Base-by-base conservation (phyloP, 306 rosid genomes). In the Trifolium repens region DNA sequence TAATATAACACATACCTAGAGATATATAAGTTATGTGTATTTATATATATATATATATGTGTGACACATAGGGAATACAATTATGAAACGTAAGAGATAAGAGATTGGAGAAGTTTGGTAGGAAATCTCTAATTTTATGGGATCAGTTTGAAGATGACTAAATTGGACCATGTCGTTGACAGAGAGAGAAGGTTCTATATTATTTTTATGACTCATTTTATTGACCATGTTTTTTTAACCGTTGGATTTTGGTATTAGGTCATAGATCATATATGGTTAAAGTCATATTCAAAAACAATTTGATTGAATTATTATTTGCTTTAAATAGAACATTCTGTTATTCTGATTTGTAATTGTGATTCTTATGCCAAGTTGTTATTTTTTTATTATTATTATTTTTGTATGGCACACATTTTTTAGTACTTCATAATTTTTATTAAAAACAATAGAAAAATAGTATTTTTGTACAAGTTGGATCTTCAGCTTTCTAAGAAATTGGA, bases 151-250 rank as follows among this genome's bases (percentile, higher is more conserved):
- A 75, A 74, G 81, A 65, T 37, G 83, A 85, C 90, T 73, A 76
- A 57, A 63, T 85, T 78, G 86, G 93, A 84, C 93, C 86, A 46
- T 9, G 82, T 79, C 63, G 79, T 83, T 72, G 80, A 72, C 86
- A 50, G 6, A 40, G 67, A 34, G 0, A 58, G 10, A 14, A 24
- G 34, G 67, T 42, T n/a, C 15, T 13, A 42, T 27, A 8, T n/a
- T 27, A 9, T 69, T 67, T 67, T 43, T 42, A 40, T 19, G 59
- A 15, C 46, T 5, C 66, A 52, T 0, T 6, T 0, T 42, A 9
- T 55, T 75, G 49, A 9, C 52, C 2, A 62, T 17, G 27, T 16
- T 57, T 58, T 46, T 12, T 5, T 2, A 66, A 7, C 88, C 76
- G 71, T 80, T 77, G 16, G 84, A 80, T 80, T 1, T 0, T 5